Evolutionary conservation across 352 stramenopile species (phyloP).

Genomic region (Phytophthora podocarpi): DNA sequence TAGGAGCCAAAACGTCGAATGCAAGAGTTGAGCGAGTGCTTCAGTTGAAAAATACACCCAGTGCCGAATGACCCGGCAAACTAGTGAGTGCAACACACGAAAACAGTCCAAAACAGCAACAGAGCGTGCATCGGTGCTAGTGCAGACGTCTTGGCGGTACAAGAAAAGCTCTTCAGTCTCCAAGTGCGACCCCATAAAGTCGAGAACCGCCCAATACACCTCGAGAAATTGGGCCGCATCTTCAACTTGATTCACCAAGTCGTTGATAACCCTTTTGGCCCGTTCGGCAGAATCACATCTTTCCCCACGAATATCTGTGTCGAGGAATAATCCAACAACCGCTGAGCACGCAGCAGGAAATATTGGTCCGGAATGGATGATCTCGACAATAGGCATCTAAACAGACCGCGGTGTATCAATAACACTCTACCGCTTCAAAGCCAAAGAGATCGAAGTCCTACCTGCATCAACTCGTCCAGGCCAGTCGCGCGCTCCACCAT

Average conservation of each 20-base stretch:
- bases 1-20: constrained; percentile 53
- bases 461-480: constrained; percentile 44
- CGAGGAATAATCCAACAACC: constrained; percentile 43
- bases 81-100: constrained; percentile 44
- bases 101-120: constrained; percentile 42
- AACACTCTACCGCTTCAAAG: background rate
- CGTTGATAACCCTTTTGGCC: constrained; percentile 44
- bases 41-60: constrained; percentile 68
- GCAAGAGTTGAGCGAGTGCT: constrained; percentile 42
- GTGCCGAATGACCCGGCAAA: constrained; percentile 42
- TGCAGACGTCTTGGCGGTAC: constrained; percentile 20
- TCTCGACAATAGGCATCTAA: constrained; percentile 58
- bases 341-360: constrained; percentile 39
- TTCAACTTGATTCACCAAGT: constrained; percentile 49
- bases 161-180: constrained; percentile 34
- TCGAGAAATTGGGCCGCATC: constrained; percentile 55
- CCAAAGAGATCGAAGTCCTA: constrained; percentile 5
- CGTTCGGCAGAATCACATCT: constrained; percentile 6
- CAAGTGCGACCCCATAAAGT: constrained; percentile 42
- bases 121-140: background rate
- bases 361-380: constrained; percentile 51
- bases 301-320: constrained; percentile 15
- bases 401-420: constrained; percentile 4
- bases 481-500: constrained; percentile 15
- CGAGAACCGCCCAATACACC: constrained; percentile 52